phyloP scores from a whole-genome alignment of 768 basidiomycete species.

The Hortiboletus flavorubellus region DNA sequence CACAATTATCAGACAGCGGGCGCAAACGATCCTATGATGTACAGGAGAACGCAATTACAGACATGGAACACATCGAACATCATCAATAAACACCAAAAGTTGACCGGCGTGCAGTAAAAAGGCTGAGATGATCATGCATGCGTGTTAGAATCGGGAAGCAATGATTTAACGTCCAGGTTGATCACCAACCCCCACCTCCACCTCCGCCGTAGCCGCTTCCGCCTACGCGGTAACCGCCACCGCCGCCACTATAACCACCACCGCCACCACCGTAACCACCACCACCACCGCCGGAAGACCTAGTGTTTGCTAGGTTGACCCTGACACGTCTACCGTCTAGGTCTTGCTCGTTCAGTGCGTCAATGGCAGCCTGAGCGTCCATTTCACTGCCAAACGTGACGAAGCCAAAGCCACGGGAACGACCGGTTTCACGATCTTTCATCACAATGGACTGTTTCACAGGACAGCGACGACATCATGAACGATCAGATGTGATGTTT shows the following conservation, averaged over 20 bases:
- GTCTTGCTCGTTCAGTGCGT: slow-evolving; percentile 45
- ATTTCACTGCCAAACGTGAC: slow-evolving; percentile 35
- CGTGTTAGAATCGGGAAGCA: neutral
- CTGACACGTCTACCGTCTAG: slow-evolving; percentile 53
- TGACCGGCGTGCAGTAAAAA: neutral
- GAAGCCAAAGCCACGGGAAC: slow-evolving; percentile 58
- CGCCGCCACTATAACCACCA: slow-evolving; percentile 1
- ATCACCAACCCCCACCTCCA: slow-evolving; percentile 17
- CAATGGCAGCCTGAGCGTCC: slow-evolving; percentile 47
- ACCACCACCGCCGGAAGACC: slow-evolving; percentile 16
- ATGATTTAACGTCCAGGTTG: neutral
- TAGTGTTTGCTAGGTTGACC: slow-evolving; percentile 42
- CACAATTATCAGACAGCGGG: neutral
- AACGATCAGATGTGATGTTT: neutral
- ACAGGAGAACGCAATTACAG: slow-evolving; percentile 4
- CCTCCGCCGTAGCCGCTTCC: neutral
- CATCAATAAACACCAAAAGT: slow-evolving; percentile 3
- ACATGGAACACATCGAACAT: slow-evolving; percentile 6
- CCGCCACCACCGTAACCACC: slow-evolving; percentile 13
- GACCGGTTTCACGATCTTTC: slow-evolving; percentile 55
- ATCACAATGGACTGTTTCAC: slow-evolving; percentile 32
- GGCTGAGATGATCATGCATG: too few species aligned
- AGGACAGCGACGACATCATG: slow-evolving; percentile 5
- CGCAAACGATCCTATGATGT: neutral
- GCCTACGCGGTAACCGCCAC: slow-evolving; percentile 1